These are phyloP conservation scores for Hysterangium stoloniferum DNA, from an alignment of 768 basidiomycete species.

Conservation along the genomic window DNA sequence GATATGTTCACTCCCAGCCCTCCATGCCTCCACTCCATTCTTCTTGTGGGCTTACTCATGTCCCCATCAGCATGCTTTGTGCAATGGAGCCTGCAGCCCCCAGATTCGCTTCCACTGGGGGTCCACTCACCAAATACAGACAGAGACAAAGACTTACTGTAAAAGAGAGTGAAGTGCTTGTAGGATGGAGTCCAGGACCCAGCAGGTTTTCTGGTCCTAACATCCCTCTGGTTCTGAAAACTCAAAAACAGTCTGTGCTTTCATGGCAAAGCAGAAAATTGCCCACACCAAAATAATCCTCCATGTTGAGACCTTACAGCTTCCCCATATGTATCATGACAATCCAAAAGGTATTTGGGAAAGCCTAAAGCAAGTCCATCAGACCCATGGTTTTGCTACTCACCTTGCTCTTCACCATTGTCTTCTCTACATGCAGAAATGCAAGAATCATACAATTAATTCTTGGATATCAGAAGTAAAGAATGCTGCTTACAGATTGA, in stretches of 20 bases:
- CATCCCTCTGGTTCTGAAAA: no score
- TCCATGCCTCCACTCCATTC: no score
- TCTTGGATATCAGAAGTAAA: conserved; percentile 22
- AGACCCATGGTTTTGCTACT: conserved; percentile 22
- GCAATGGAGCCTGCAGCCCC: no score
- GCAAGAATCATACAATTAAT: conserved; percentile 16
- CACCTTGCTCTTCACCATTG: conserved; percentile 15
- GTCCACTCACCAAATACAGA: no score
- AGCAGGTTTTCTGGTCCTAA: no score
- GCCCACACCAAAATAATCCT: conserved; percentile 21
- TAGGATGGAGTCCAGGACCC: no score
- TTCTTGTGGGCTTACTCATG: no score
- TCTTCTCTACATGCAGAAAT: conserved; percentile 19
- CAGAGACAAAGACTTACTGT: no score
- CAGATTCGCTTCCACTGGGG: no score
- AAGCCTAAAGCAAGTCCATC: conserved; percentile 20
- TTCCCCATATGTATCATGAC: conserved; percentile 15
- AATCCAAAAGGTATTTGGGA: conserved; percentile 21
- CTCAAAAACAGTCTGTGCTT: neutral
- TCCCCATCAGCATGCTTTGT: no score
- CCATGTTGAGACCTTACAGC: conserved; percentile 20
- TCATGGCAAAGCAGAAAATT: neutral
- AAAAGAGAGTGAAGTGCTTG: no score
- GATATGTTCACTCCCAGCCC: no score
- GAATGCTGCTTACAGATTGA: conserved; percentile 15